Percentiles rank a stretch among this genome's conserved stretches.
These are phyloP conservation scores for Hypoxylon sp. DNA, from an alignment of 2,329 filamentous ascomycete species.

Conservation along the genomic window DNA sequence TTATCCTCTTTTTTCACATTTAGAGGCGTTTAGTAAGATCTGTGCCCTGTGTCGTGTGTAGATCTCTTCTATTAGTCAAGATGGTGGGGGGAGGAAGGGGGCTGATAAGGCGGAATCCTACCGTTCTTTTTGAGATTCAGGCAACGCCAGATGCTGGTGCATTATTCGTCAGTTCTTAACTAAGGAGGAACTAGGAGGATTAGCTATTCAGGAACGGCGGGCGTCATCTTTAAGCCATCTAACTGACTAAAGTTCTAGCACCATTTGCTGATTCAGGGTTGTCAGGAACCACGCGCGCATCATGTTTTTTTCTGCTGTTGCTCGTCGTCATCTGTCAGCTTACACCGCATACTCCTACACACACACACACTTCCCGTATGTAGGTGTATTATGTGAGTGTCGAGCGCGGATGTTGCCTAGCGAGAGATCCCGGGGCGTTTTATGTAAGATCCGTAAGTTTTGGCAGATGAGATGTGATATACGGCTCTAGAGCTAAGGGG, in stretches of 20 bases:
- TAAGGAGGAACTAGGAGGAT: not conserved
- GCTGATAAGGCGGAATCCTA: slow-evolving; percentile 34
- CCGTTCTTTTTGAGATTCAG: slow-evolving; percentile 23
- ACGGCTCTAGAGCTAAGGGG: not conserved
- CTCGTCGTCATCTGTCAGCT: slow-evolving; percentile 24
- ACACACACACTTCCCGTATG: slow-evolving; percentile 2
- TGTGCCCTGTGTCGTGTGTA: not conserved
- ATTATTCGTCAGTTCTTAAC: slow-evolving; percentile 14
- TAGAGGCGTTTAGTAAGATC: slow-evolving; percentile 13
- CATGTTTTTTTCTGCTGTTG: not conserved
- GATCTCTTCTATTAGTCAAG: slow-evolving; percentile 5
- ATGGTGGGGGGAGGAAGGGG: slow-evolving; percentile 12
- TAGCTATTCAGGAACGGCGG: slow-evolving; percentile 10
- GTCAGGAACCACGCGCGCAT: not conserved
- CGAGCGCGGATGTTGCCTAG: not conserved
- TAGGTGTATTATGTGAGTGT: not conserved
- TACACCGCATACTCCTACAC: slow-evolving; percentile 38
- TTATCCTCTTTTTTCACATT: not conserved
- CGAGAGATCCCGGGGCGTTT: slow-evolving; percentile 20
- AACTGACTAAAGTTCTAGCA: not conserved
- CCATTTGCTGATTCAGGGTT: not conserved
- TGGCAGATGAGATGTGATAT: slow-evolving; percentile 29
- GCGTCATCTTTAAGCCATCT: not conserved
- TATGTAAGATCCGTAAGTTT: slow-evolving; percentile 29
- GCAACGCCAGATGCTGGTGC: not conserved